Base-by-base conservation (phyloP, 192 early-diverging fungal species). In the Haplosporangium gracile region DNA sequence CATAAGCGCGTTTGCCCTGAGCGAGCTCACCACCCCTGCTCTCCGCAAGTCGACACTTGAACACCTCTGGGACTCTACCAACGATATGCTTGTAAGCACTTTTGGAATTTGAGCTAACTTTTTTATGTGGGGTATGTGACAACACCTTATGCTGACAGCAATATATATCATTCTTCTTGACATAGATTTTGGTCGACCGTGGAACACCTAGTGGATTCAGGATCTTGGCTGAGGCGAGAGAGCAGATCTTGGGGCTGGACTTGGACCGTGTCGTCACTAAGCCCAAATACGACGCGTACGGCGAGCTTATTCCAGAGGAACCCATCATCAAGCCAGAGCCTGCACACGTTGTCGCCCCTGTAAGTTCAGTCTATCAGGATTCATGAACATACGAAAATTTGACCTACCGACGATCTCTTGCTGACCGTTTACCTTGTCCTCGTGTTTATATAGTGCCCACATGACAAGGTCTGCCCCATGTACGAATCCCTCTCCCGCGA, bases 301-400 rank as follows among this genome's bases (percentile, higher is more conserved):
- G 71, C 6, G 57, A 80, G 16, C 65, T 49, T 2, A 57, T 81
- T 39, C 72, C 76, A 39, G 70, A 74, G 49, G 45, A 75, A 18
- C 49, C 32, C 15, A 43, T 42, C 15, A n/a, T 24, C 11, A 47
- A 36, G 18, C 65, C 55, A 72, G 47, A 68, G 6, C 83, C 76
- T 0, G 91, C 88, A 18, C 94, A 97, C 83, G 94, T 96, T n/a
- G 87, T 98, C 29, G 96, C 95, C 43, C 97, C 97, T 34, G 93
- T 94, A 92, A 82, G 88, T 80, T 24, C 20, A 34, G 0, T 32
- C 2, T 15, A n/a, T 1, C 29, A 57, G 1, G 11, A 16, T 65
- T 13, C 38, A 24, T 16, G 2, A 8, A 6, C 22, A 18, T 18
- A 24, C 6, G 57, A 8, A 0, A 26, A 13, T n/a, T 6, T 32